Percentiles rank a stretch among this genome's conserved stretches.
Conservation (phyloP, 495 filamentous ascomycete genomes). For the Tuber aestivum region DNA sequence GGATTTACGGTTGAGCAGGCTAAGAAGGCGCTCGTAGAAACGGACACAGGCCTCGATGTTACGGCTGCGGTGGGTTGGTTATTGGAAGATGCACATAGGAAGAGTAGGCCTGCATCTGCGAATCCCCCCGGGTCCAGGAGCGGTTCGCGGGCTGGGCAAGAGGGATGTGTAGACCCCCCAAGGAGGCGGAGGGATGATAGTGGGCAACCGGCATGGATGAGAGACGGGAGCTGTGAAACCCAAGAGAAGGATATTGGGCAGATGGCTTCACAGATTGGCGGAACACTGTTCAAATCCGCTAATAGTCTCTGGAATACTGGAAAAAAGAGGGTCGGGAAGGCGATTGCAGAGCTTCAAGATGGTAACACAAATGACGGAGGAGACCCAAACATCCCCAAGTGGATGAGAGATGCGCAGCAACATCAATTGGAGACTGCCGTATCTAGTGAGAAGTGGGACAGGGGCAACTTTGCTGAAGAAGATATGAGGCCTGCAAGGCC, state of each 20-base stretch:
- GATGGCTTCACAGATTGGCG: constrained; percentile 73
- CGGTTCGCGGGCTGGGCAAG: constrained; percentile 42
- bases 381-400: constrained; percentile 81
- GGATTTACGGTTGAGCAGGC: constrained; percentile 82
- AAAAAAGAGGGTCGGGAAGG: constrained; percentile 90
- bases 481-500: constrained; percentile 21
- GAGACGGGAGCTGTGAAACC: constrained; percentile 52
- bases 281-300: constrained; percentile 83
- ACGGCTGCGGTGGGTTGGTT: constrained; percentile 86
- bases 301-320: constrained; percentile 89
- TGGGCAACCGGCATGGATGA: constrained; percentile 47
- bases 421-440: constrained; percentile 30
- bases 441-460: constrained; percentile 14
- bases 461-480: constrained; percentile 24
- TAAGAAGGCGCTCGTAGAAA: constrained; percentile 68
- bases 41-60: constrained; percentile 69
- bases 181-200: constrained; percentile 44
- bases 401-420: constrained; percentile 68
- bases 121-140: constrained; percentile 48
- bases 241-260: constrained; percentile 73
- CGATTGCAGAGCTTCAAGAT: constrained; percentile 86
- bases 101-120: constrained; percentile 51
- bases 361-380: constrained; percentile 47
- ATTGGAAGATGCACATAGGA: constrained; percentile 78
- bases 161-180: constrained; percentile 34